These are phyloP conservation scores for Dissoconium aciculare DNA, from an alignment of 2,329 filamentous ascomycete species.

Conservation along the genomic window DNA sequence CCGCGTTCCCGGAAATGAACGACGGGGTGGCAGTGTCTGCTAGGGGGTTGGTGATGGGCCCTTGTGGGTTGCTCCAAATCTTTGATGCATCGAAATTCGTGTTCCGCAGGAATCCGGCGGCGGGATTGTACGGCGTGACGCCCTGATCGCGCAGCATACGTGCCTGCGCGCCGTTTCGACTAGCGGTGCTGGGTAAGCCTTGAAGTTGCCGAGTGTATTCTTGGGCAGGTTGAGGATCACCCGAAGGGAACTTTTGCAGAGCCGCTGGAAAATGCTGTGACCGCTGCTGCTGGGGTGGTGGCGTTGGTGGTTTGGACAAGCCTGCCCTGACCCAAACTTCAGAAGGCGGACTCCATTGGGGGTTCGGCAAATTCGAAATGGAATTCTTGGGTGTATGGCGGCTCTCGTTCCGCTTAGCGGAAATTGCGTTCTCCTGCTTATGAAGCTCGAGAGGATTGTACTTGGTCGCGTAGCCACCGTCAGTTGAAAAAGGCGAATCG, in stretches of 20 bases:
- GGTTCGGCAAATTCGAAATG: conserved; percentile 9
- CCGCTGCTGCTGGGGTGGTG: conserved; percentile 8
- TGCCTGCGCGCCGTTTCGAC: conserved; percentile 21
- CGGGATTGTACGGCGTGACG: conserved; percentile 11
- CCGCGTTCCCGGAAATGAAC: conserved; percentile 11
- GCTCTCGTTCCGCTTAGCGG: not conserved
- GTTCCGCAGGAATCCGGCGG: conserved; percentile 7
- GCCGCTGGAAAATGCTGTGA: conserved; percentile 7
- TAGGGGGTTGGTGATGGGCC: conserved; percentile 21
- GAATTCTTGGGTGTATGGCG: conserved; percentile 18
- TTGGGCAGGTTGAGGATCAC: conserved; percentile 28
- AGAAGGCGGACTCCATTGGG: conserved; percentile 25
- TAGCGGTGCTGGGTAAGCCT: conserved; percentile 19
- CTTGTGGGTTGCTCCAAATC: conserved; percentile 20
- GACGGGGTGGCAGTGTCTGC: conserved; percentile 19
- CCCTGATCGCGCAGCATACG: conserved; percentile 22
- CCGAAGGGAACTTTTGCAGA: conserved; percentile 8
- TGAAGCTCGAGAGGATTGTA: conserved; percentile 23
- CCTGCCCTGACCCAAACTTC: conserved; percentile 18
- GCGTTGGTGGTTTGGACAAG: conserved; percentile 10
- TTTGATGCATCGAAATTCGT: conserved; percentile 16
- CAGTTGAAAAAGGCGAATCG: conserved; percentile 32
- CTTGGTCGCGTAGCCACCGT: conserved; percentile 27
- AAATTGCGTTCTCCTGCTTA: conserved; percentile 5
- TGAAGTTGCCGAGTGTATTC: conserved; percentile 27